These are phyloP conservation scores for Hyphopichia burtonii DNA, from an alignment of 1,139 yeast species.

Conservation along the genomic window DNA sequence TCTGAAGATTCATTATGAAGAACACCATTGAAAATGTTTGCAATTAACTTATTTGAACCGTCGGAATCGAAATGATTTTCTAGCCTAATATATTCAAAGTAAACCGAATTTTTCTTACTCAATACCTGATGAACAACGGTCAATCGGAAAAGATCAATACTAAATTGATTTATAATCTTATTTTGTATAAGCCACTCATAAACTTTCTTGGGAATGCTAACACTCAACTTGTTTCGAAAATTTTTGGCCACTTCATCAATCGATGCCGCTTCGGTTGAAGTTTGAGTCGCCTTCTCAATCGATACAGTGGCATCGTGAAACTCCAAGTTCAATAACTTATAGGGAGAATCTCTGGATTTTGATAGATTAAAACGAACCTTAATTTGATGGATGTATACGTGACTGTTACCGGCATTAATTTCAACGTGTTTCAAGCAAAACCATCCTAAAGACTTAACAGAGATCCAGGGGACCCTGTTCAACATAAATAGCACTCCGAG, in stretches of 20 bases:
- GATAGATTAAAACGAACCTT: slow-evolving; percentile 26
- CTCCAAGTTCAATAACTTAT: slow-evolving; percentile 32
- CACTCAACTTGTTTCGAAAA: neutral
- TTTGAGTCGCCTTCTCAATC: neutral
- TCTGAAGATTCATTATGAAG: slow-evolving; percentile 16
- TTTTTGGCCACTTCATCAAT: neutral
- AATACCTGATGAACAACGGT: slow-evolving; percentile 18
- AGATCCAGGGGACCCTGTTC: slow-evolving; percentile 34
- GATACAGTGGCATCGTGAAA: slow-evolving; percentile 19
- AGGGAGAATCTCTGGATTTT: slow-evolving; percentile 24
- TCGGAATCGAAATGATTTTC: slow-evolving; percentile 21
- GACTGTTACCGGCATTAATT: slow-evolving; percentile 16
- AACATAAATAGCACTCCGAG: slow-evolving; percentile 17
- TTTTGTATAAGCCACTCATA: slow-evolving; percentile 12
- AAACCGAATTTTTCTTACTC: slow-evolving; percentile 15
- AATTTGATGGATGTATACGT: slow-evolving; percentile 21
- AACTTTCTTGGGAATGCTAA: slow-evolving; percentile 10
- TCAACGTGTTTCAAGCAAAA: slow-evolving; percentile 30
- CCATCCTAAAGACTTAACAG: slow-evolving; percentile 39
- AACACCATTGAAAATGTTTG: slow-evolving; percentile 32
- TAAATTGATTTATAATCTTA: slow-evolving; percentile 30
- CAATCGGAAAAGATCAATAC: slow-evolving; percentile 27
- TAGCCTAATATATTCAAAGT: slow-evolving; percentile 31
- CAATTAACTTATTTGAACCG: slow-evolving; percentile 20
- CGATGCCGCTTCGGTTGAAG: no score